Base-by-base conservation (phyloP, 192 early-diverging fungal species). In the Coemansia sp. region DNA sequence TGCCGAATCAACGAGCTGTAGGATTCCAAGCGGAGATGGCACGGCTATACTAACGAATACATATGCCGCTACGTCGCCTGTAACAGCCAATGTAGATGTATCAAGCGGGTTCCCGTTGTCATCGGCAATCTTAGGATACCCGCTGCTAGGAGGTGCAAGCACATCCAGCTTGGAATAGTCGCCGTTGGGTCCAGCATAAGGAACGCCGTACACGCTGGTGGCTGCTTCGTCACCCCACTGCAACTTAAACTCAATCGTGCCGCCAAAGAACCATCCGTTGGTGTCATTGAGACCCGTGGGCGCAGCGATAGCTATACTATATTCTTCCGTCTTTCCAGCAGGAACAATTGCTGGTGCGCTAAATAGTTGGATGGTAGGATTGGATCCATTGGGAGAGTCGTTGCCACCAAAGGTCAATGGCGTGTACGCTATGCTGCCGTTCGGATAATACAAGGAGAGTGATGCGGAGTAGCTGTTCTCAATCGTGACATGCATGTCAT, bases 221-320 rank as follows among this genome's bases (percentile, higher is more conserved):
- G 39, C 12, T 15, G 33, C 12, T 15, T 70, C 72, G 9, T 46
- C 45, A 6, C 74, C 66, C 75, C 71, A 77, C 23, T 65, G 63
- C 16, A 77, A 44, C 30, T 51, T 72, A 53, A 83, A 67, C 16
- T 74, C 59, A 45, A 83, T 23, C 14, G 73, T 75, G 2, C 84
- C 84, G 34, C 84, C 74, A 39, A 83, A 85, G 64, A 77, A 79
- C 81, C 81, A 83, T 16, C 55, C 52, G 14, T 77, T 79, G 2
- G 58, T 66, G 21, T 83, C 72, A 21, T 58, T 53, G 15, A 85
- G 63, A 6, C 67, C 77, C 9, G 36, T 33, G 2, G 84, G 84
- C 9, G 70, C 69, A 14, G 70, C 57, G 26, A 85, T 70, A 23
- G 58, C 38, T 15, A 79, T 74, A 0, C 46, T 64, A 18, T 79